Evolutionary conservation across 805 yeast genomes (phyloP), one percentile per base, ranked within the genome.

Genomic region (Ogataea naganishii): DNA sequence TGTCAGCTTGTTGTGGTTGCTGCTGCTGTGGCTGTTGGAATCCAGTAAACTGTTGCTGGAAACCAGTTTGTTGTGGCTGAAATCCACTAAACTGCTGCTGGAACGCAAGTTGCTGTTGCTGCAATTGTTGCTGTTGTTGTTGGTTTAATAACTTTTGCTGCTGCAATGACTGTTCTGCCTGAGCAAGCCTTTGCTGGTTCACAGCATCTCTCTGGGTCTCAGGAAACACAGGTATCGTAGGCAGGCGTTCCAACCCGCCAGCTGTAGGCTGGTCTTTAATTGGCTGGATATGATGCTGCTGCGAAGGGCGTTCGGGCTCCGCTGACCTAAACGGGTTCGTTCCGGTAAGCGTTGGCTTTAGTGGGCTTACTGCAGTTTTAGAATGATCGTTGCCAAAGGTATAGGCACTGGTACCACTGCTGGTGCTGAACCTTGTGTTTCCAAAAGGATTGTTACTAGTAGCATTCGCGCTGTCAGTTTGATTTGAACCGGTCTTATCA

Each of bases 181-280:
- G 36, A 21, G 25, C 15, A 16, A 34, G 40, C 22, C 39, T 24
- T 23, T 39, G 48, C 11, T 46, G 44, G 21, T 44, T 33, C 18
- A 34, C 38, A 14, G 22, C 27, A 14, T 43, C 50, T 14, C 39
- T 35, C 32, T 45, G 41, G n/a, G 82, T 75, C 41, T 75, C 75
- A 0, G 83, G 84, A 43, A 78, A 80, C 7, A 77, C 81, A 3
- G 85, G 71, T 4, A 69, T 56, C 1, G 86, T 79, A 7, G 78
- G 78, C 25, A 79, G 50, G 29, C 60, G 58, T 46, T 80, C 88
- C 36, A 76, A 62, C 0, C 88, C 89, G 4, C 88, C 89, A 20
- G 84, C 80, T 2, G 85, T 78, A 2, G 73, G 67, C 44, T 72
- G 80, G 11, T 64, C 57, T 42, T 61, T 55, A 40, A 68, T 14